These are phyloP conservation scores for Ogataea trehalophila DNA, from an alignment of 805 yeast genomes.

Conservation along the genomic window DNA sequence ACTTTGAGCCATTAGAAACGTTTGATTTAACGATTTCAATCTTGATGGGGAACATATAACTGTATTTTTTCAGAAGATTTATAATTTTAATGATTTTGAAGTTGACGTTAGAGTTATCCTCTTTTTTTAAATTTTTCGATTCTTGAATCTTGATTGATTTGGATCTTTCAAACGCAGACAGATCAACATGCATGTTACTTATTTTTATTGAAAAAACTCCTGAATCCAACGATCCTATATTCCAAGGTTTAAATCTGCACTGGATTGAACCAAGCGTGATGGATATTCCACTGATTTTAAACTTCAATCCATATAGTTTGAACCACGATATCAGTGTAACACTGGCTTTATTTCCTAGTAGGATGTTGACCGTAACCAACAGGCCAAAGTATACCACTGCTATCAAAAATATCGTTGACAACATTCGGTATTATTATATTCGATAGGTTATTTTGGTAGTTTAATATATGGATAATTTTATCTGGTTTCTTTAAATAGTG, in stretches of 20 bases:
- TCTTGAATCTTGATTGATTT: too few species aligned
- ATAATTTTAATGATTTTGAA: background rate
- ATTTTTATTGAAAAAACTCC: too few species aligned
- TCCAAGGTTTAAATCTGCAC: conserved; percentile 16
- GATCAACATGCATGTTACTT: too few species aligned
- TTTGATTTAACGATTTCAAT: background rate
- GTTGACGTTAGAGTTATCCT: background rate
- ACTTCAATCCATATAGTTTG: conserved; percentile 13
- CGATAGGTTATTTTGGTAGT: too few species aligned
- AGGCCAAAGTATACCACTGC: conserved; percentile 5
- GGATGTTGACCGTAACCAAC: conserved; percentile 9
- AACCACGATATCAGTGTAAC: conserved; percentile 24
- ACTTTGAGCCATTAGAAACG: background rate
- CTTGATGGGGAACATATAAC: background rate
- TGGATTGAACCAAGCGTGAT: conserved; percentile 13
- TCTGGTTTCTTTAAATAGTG: too few species aligned
- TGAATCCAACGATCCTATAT: conserved; percentile 2
- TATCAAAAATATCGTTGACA: conserved; percentile 1
- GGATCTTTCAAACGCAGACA: too few species aligned
- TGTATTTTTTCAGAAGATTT: background rate
- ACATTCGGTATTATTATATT: background rate
- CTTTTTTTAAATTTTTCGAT: background rate
- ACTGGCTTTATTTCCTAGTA: conserved; percentile 15
- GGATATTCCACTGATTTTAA: conserved; percentile 3
- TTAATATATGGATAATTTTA: too few species aligned